Conservation (phyloP, 768 basidiomycete genomes). For the Amanita thiersii region DNA sequence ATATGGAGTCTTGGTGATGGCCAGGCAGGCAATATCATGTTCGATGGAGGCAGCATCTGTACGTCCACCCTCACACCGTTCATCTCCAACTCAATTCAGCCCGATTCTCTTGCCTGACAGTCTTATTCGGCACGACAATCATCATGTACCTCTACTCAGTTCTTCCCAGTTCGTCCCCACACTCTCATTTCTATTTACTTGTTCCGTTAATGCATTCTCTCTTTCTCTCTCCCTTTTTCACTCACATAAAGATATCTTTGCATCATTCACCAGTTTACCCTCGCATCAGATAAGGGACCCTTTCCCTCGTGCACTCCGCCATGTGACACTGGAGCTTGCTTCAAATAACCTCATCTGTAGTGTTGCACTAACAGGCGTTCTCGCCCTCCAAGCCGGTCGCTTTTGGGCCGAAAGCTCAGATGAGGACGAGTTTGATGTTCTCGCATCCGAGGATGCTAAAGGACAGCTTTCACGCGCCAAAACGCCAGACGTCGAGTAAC, state of each 20-base stretch:
- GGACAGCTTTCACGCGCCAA: slow-evolving; percentile 21
- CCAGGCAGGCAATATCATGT: slow-evolving; percentile 81
- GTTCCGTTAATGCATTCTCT: not conserved
- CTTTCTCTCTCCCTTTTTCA: slow-evolving; percentile 9
- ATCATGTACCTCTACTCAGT: slow-evolving; percentile 71
- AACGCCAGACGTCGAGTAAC: slow-evolving; percentile 19
- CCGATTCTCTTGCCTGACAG: slow-evolving; percentile 25
- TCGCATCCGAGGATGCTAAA: slow-evolving; percentile 18
- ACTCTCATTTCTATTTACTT: not conserved
- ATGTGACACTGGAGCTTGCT: slow-evolving; percentile 68
- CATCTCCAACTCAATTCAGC: slow-evolving; percentile 2
- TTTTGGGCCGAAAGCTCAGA: slow-evolving; percentile 81
- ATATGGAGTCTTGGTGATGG: slow-evolving; percentile 75
- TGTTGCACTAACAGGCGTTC: slow-evolving; percentile 81
- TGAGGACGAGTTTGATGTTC: slow-evolving; percentile 43
- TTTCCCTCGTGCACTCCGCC: slow-evolving; percentile 56
- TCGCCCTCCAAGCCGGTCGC: slow-evolving; percentile 75
- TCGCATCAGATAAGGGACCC: slow-evolving; percentile 40
- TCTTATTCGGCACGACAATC: slow-evolving; percentile 68
- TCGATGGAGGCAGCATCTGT: slow-evolving; percentile 88
- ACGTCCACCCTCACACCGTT: slow-evolving; percentile 20
- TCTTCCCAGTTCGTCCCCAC: slow-evolving; percentile 63
- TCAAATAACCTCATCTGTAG: slow-evolving; percentile 81
- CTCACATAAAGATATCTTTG: slow-evolving; percentile 42
- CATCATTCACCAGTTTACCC: slow-evolving; percentile 54